Conservation (phyloP, 2,329 filamentous ascomycete genomes). For the Sclerotinia nivalis region DNA sequence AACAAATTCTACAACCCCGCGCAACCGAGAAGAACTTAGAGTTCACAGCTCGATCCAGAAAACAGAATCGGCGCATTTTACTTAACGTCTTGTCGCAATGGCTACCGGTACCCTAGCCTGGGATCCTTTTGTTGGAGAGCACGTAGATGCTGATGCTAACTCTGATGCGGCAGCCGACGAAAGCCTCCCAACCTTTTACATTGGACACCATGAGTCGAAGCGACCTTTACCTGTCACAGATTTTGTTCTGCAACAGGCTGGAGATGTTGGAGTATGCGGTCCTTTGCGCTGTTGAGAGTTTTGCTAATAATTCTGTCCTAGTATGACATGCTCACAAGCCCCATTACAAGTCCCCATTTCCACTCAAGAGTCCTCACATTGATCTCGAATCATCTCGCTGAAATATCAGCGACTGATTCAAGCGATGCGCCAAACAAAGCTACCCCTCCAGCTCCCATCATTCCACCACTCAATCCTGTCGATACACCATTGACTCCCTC, state of each 20-base stretch:
- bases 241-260: slow-evolving; percentile 64
- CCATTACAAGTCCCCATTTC: slow-evolving; percentile 75
- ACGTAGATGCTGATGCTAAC: slow-evolving; percentile 27
- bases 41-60: not conserved
- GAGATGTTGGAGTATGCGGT: slow-evolving; percentile 65
- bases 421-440: slow-evolving; percentile 45
- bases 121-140: slow-evolving; percentile 13
- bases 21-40: slow-evolving; percentile 2
- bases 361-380: slow-evolving; percentile 66
- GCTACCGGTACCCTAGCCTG: slow-evolving; percentile 14
- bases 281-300: not conserved
- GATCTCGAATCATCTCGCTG: slow-evolving; percentile 52
- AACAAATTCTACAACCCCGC: not conserved
- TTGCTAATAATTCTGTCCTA: slow-evolving; percentile 41
- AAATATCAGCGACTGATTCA: slow-evolving; percentile 49
- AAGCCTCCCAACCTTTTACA: slow-evolving; percentile 57
- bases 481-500: slow-evolving; percentile 75
- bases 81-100: slow-evolving; percentile 4
- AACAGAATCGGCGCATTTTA: slow-evolving; percentile 3
- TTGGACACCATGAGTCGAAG: slow-evolving; percentile 72
- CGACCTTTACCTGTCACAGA: slow-evolving; percentile 62
- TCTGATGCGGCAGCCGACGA: slow-evolving; percentile 35
- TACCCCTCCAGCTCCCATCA: slow-evolving; percentile 56
- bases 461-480: slow-evolving; percentile 71
- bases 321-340: slow-evolving; percentile 78